These are phyloP conservation scores for Sporobolus alterniflorus DNA, from an alignment of 202 grass and related monocot species.

Conservation along the genomic window DNA sequence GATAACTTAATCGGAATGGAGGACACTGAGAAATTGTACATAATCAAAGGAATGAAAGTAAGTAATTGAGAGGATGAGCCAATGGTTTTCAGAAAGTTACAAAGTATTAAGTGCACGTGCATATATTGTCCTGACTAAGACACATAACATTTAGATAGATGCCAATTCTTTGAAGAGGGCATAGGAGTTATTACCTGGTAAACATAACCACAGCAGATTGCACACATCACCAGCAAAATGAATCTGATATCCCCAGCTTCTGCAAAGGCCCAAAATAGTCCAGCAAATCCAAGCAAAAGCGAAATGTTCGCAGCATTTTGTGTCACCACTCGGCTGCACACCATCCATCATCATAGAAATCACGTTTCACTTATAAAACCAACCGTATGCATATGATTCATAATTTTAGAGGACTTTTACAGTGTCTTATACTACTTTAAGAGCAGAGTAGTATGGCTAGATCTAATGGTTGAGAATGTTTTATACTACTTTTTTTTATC, in stretches of 20 bases:
- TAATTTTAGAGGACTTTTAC: no score
- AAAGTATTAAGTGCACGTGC: neutral
- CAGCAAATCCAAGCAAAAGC: slow-evolving; percentile 68
- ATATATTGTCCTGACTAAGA: neutral
- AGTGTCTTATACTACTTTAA: no score
- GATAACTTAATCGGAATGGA: slow-evolving; percentile 91
- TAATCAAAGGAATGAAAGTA: neutral
- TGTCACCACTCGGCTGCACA: slow-evolving; percentile 58
- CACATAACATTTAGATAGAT: neutral
- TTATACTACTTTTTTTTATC: no score
- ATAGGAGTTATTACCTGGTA: slow-evolving; percentile 78
- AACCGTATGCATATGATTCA: no score
- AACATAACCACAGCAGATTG: slow-evolving; percentile 84
- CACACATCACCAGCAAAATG: slow-evolving; percentile 68
- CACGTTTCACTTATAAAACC: neutral
- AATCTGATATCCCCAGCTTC: slow-evolving; percentile 74
- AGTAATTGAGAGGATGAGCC: neutral
- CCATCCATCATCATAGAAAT: slow-evolving; percentile 19
- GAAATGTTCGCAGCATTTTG: slow-evolving; percentile 68
- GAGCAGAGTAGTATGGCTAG: no score
- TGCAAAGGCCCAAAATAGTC: slow-evolving; percentile 75
- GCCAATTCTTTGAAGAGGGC: neutral
- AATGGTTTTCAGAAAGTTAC: neutral
- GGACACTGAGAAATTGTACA: slow-evolving; percentile 62
- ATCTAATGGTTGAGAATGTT: no score